Conservation (phyloP, 805 yeast genomes). For the Sugiyamaella floridensis region DNA sequence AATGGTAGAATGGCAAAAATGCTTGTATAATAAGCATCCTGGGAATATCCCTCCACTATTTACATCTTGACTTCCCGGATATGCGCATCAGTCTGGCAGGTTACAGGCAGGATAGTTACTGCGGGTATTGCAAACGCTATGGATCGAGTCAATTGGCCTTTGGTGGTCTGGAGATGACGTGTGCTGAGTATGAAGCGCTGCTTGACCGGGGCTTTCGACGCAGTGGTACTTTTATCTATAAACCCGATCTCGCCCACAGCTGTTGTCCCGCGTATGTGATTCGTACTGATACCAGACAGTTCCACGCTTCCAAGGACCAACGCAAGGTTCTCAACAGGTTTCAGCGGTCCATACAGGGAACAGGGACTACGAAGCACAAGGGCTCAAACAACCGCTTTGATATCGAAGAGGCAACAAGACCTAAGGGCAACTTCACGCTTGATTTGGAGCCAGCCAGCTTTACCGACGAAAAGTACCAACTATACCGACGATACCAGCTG, state of each 20-base stretch:
- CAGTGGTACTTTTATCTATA: conserved; percentile 62
- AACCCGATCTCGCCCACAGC: conserved; percentile 58
- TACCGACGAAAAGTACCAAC: conserved; percentile 50
- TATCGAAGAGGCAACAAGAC: conserved; percentile 35
- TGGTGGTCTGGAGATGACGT: conserved; percentile 40
- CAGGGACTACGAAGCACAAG: conserved; percentile 4
- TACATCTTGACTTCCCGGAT: not conserved
- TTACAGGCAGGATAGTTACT: conserved; percentile 23
- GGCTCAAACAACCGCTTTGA: conserved; percentile 26
- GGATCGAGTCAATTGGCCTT: conserved; percentile 28
- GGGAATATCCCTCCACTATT: too few relatives aligned
- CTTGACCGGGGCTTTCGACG: conserved; percentile 74
- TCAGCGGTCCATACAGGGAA: conserved; percentile 15
- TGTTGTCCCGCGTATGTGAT: conserved; percentile 81
- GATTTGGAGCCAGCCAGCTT: conserved; percentile 46
- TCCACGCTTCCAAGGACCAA: conserved; percentile 56
- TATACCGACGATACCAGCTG: conserved; percentile 56
- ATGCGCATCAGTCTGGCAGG: conserved; percentile 8
- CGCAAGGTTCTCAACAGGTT: conserved; percentile 60
- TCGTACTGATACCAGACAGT: conserved; percentile 45
- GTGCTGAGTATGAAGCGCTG: conserved; percentile 51
- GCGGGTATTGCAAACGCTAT: conserved; percentile 69
- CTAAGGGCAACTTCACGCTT: conserved; percentile 30
- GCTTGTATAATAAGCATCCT: too few relatives aligned
- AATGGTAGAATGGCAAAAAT: too few relatives aligned